phyloP scores from a whole-genome alignment of 2,329 filamentous ascomycete species.

The Leptographium wingfieldii region DNA sequence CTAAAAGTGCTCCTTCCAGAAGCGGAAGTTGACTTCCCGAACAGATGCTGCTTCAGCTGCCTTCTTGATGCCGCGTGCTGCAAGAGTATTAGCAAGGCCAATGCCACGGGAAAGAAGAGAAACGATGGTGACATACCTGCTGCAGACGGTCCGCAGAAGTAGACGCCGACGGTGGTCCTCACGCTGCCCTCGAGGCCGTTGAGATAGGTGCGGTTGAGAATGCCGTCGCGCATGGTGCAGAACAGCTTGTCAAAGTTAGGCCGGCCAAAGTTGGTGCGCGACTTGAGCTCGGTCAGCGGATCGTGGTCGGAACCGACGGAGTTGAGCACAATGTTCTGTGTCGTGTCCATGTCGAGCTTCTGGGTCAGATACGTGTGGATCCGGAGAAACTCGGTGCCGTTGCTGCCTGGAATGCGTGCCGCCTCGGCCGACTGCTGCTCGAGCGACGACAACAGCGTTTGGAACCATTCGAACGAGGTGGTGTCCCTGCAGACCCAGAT shows the following conservation, averaged over 20 bases:
- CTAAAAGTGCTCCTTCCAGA: conserved; percentile 95
- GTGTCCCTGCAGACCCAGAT: conserved; percentile 98
- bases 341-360: conserved; percentile 78
- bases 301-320: conserved; percentile 79
- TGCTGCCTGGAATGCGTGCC: conserved; percentile 52
- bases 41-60: conserved; percentile 63
- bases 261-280: conserved; percentile 86
- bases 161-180: conserved; percentile 83
- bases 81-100: conserved; percentile 20
- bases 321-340: conserved; percentile 95
- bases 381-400: conserved; percentile 74
- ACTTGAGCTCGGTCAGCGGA: conserved; percentile 81
- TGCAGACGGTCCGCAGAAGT: conserved; percentile 86
- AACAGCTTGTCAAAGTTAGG: conserved; percentile 80
- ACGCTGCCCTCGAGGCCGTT: conserved; percentile 64
- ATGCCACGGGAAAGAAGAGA: background rate
- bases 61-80: conserved; percentile 72
- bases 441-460: conserved; percentile 79
- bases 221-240: conserved; percentile 73
- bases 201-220: conserved; percentile 75
- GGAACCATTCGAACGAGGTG: conserved; percentile 96
- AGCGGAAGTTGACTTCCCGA: conserved; percentile 79
- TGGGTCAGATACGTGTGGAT: conserved; percentile 98
- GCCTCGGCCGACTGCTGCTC: conserved; percentile 71
- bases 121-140: conserved; percentile 33